Percentiles rank a stretch among this genome's conserved stretches.
phyloP scores from a whole-genome alignment of 176 grass and related monocot species.

The Ananas comosus region DNA sequence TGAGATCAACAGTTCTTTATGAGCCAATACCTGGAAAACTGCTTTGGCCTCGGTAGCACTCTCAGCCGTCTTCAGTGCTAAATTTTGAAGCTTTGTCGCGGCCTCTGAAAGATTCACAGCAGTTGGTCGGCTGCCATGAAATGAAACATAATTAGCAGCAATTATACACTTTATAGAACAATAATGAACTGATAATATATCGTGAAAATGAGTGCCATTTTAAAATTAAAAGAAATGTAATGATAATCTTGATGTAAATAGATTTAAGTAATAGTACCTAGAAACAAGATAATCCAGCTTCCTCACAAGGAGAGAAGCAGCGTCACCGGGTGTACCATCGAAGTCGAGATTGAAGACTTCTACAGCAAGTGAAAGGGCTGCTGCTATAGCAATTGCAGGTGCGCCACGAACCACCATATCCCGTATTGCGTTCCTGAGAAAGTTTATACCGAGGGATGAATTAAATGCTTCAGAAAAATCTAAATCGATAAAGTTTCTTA shows the following conservation, averaged over 20 bases:
- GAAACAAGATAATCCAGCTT: conserved; percentile 95
- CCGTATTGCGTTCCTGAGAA: conserved; percentile 67
- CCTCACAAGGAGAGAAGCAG: conserved; percentile 53
- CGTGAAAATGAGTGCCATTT: too few relatives aligned
- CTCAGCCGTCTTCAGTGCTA: conserved; percentile 48
- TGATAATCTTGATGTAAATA: background rate
- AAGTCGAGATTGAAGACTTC: conserved; percentile 61
- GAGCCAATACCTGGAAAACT: conserved; percentile 64
- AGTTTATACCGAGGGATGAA: background rate
- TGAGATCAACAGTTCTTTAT: background rate
- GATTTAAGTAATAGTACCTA: conserved; percentile 40
- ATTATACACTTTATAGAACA: background rate
- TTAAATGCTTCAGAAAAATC: background rate
- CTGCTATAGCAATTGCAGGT: conserved; percentile 87
- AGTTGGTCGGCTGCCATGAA: conserved; percentile 68
- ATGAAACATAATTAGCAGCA: conserved; percentile 9
- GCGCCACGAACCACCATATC: conserved; percentile 95
- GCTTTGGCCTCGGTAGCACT: conserved; percentile 46
- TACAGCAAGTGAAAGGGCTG: conserved; percentile 57
- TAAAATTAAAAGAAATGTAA: background rate
- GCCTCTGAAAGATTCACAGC: conserved; percentile 90
- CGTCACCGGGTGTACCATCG: conserved; percentile 43
- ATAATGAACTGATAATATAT: background rate
- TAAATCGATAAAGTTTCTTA: background rate
- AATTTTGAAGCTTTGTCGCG: conserved; percentile 63